Base-by-base conservation (phyloP, 129 eudicot genomes). In the Centaurea solstitialis region DNA sequence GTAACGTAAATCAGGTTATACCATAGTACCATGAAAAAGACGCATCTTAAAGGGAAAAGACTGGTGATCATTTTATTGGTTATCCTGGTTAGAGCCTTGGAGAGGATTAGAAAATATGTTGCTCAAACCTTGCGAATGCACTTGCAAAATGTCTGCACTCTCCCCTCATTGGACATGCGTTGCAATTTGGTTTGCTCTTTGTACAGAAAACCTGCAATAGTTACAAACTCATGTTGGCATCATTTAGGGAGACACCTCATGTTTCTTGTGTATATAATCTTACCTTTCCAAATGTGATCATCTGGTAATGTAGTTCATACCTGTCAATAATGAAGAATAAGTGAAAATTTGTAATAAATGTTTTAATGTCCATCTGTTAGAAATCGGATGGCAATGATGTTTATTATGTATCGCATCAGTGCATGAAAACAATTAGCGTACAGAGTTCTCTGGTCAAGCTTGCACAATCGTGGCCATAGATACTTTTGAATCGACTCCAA, bases 251-350 rank as follows among this genome's bases (percentile, higher is more conserved):
- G 40, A 71, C 28, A 74, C 74, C 64, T 50, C 24, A 28, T 66
- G 72, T 41, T 70, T n/a, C 68, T 68, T 39, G 68, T 35, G 43
- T 74, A 83, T 45, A 70, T 15, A 72, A 13, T 26, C 81, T 33
- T 88, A 91, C 98, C 97, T 94, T 94, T 74, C 98, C 98, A 85
- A 94, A 94, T 33, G 98, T 94, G 43, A 94, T 94, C 98, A 94
- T 90, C 82, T 94, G 98, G 79, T 92, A 94, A 76, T 94, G 98
- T 64, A 94, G 79, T 84, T 94, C 96, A 70, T 94, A 94, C 85
- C 98, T 94, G 90, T 84, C 66, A 81, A 12, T 59, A 53, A 50
- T 7, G 33, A 39, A 66, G 4, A 76, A 10, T 72, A 50, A 59
- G 8, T 26, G 4, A 68, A 17, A 6, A 61, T 23, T 22, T 30